Conservation (phyloP, 106 monocot genomes). For the Narthecium ossifragum region DNA sequence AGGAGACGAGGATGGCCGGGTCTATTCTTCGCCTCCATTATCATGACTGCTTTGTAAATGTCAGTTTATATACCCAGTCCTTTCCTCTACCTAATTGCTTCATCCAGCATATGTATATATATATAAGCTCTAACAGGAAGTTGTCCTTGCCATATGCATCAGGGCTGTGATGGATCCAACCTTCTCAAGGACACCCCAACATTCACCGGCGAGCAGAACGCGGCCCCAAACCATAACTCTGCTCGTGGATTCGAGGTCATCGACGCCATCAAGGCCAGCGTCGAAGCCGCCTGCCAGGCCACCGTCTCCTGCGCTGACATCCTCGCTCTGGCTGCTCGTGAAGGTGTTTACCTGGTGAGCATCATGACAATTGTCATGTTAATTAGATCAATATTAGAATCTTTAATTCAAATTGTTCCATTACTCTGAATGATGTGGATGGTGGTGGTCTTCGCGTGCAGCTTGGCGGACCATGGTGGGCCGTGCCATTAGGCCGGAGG, state of each 20-base stretch:
- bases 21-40: conserved; percentile 46
- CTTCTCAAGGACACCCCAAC: conserved; percentile 43
- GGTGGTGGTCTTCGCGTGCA: neutral
- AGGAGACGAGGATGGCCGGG: conserved; percentile 38
- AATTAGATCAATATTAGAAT: neutral
- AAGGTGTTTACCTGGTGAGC: conserved; percentile 27
- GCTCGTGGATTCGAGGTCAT: conserved; percentile 51
- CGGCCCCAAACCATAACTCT: conserved; percentile 35
- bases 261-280: conserved; percentile 34
- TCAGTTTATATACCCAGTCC: neutral
- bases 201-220: conserved; percentile 39
- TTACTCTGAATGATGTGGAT: too few relatives aligned
- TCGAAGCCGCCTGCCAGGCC: conserved; percentile 28
- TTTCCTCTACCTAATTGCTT: neutral
- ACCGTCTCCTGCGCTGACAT: conserved; percentile 54
- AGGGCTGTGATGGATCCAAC: conserved; percentile 35
- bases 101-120: neutral
- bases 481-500: conserved; percentile 24
- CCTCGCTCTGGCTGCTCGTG: conserved; percentile 41
- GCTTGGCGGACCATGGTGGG: conserved; percentile 34
- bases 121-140: neutral
- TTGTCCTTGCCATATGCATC: neutral
- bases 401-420: neutral
- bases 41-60: conserved; percentile 56
- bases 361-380: neutral